Evolutionary conservation across 73 alveolate species (phyloP), one percentile per base, ranked within the genome.

Genomic region (Uronychia binucleata): DNA sequence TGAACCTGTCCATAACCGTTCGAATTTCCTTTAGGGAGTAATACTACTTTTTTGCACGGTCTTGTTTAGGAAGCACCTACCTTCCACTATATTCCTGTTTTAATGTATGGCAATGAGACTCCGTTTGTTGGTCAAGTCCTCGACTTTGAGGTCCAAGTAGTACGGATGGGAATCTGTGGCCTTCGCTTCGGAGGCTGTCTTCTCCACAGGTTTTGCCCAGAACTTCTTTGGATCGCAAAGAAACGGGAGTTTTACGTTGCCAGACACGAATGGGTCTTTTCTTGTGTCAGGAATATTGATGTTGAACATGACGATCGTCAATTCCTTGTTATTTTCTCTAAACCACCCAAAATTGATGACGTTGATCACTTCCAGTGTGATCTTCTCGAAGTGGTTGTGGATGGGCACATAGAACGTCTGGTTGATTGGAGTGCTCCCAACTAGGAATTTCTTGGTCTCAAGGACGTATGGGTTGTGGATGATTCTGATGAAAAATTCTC

Each of bases 61-160:
- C 67, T 46, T 11, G n/a, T 19, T 5, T 46, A 5, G 19, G 5
- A 11, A 46, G 19, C 78, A 33, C 28, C 87, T 77, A 32, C 78
- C 92, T 46, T 86, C 92, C 19, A 77, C 79, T n/a, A 86, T 33
- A 78, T 86, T 86, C 32, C 92, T 77, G 78, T 86, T 86, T 14
- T 85, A 87, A 58, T 86, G 78, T 26, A 31, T 28, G 8, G 59
- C 83, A 26, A 86, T 31, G 79, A 86, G 58, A 0, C 87, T 57
- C 26, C 74, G 78, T 1, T 58, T 30, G 14, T 80, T 78, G 14
- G 92, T 86, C 92, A 86, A 30, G 35, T 86, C 92, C 0, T 34
- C 83, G n/a, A 86, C 83, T 59, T 80, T 86, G 30, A 86, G 26
- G 13, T 57, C 29, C 0, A 86, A 46, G 46, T 59, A 85, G 33